These are phyloP conservation scores for Acorus gramineus DNA, from an alignment of 106 monocot genomes.

Conservation along the genomic window DNA sequence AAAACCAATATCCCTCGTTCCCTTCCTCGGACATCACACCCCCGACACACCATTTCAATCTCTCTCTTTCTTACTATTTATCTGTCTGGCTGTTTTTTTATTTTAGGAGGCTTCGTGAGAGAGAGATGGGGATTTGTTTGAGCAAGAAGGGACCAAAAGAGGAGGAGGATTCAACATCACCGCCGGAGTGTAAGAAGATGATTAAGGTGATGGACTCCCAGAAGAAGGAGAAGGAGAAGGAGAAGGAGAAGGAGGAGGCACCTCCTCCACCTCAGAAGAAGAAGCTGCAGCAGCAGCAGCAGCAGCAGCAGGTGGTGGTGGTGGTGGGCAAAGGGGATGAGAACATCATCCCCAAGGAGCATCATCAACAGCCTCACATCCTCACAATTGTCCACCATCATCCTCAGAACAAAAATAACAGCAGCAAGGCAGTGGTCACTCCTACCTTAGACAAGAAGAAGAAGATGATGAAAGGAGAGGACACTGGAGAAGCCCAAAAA, in stretches of 20 bases:
- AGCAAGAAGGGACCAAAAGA: slow-evolving; percentile 29
- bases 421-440: too few species aligned
- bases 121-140: slow-evolving; percentile 36
- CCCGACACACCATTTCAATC: not conserved
- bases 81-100: not conserved
- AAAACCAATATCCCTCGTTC: too few species aligned
- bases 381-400: too few species aligned
- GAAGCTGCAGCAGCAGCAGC: not conserved
- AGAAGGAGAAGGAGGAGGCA: not conserved
- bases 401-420: too few species aligned
- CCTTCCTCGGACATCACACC: slow-evolving; percentile 2
- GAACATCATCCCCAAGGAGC: too few species aligned
- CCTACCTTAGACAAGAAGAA: too few species aligned
- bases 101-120: too few species aligned
- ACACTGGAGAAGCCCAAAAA: too few species aligned
- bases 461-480: too few species aligned
- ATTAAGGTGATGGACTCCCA: not conserved
- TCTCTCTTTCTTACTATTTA: not conserved
- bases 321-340: too few species aligned
- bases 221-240: not conserved
- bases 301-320: too few species aligned
- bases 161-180: not conserved
- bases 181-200: not conserved
- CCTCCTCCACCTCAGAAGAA: not conserved
- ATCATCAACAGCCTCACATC: too few species aligned